Evolutionary conservation across 768 basidiomycete genomes (phyloP).

Genomic region (Mycena vulgaris): DNA sequence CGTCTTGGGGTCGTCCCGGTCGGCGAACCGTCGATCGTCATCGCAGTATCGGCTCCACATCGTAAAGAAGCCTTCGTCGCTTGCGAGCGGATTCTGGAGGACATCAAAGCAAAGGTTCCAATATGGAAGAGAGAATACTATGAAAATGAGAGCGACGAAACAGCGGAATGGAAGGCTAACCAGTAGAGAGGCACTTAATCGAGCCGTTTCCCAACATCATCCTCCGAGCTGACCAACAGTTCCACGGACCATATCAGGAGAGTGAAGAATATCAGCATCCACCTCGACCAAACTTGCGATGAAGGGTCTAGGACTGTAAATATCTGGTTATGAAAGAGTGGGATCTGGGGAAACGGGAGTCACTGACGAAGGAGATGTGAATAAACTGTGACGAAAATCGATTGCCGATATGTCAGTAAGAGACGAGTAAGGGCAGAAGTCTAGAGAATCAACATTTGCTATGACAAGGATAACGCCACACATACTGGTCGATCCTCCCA

Average conservation of each 20-base stretch:
- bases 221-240: conserved; percentile 82
- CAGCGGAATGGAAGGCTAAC: conserved; percentile 83
- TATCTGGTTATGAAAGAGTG: conserved; percentile 1
- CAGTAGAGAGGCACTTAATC: conserved; percentile 64
- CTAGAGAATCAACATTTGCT: conserved; percentile 50
- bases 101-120: conserved; percentile 86
- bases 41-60: conserved; percentile 89
- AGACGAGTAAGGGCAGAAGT: conserved; percentile 84
- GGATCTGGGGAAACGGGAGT: not conserved
- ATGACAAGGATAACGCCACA: not conserved
- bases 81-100: conserved; percentile 89
- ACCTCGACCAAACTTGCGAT: conserved; percentile 95
- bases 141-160: conserved; percentile 73
- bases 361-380: conserved; percentile 84
- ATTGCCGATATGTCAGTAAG: conserved; percentile 86
- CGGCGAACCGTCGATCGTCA: conserved; percentile 86
- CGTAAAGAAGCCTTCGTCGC: conserved; percentile 85
- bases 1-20: conserved; percentile 84
- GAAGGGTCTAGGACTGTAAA: conserved; percentile 85
- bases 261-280: conserved; percentile 92
- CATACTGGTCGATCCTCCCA: conserved; percentile 85
- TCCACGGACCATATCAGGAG: conserved; percentile 88
- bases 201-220: conserved; percentile 78
- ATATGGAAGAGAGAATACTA: conserved; percentile 96
- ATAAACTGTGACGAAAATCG: conserved; percentile 89